A percentile compares a stretch with the other conserved stretches of the same genome.
These are phyloP conservation scores for Metschnikowia lunata DNA, from an alignment of 805 yeast genomes.

Conservation along the genomic window DNA sequence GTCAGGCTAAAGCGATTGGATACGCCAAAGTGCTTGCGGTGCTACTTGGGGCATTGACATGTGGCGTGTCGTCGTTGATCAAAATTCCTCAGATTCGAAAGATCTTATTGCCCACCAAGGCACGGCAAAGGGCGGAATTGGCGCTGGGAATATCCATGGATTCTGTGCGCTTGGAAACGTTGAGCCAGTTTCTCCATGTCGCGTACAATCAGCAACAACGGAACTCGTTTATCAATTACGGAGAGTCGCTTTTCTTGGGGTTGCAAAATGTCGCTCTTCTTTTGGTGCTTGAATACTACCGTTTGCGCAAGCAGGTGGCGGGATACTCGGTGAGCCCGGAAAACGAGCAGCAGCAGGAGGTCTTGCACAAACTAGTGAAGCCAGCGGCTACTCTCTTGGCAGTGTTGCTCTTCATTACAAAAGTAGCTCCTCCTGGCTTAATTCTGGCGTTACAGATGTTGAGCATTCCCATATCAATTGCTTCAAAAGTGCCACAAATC, in stretches of 20 bases:
- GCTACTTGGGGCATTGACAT: slow-evolving; percentile 30
- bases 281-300: slow-evolving; percentile 32
- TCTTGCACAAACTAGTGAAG: slow-evolving; percentile 16
- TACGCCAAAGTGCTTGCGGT: slow-evolving; percentile 30
- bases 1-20: slow-evolving; percentile 32
- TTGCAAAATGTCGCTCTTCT: slow-evolving; percentile 36
- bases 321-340: slow-evolving; percentile 14
- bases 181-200: slow-evolving; percentile 36
- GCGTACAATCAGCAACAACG: slow-evolving; percentile 33
- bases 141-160: slow-evolving; percentile 36
- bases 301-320: slow-evolving; percentile 20
- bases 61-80: slow-evolving; percentile 35
- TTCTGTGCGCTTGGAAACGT: slow-evolving; percentile 33
- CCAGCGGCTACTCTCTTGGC: slow-evolving; percentile 29
- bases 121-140: slow-evolving; percentile 25
- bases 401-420: slow-evolving; percentile 25
- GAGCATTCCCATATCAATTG: slow-evolving; percentile 35
- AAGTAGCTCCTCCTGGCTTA: slow-evolving; percentile 27
- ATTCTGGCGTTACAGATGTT: slow-evolving; percentile 31
- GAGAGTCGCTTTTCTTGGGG: slow-evolving; percentile 38
- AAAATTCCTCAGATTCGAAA: slow-evolving; percentile 40
- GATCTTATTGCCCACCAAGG: slow-evolving; percentile 25
- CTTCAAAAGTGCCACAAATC: slow-evolving; percentile 40
- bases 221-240: slow-evolving; percentile 36
- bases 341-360: slow-evolving; percentile 14